Evolutionary conservation across 1,139 yeast species (phyloP).

Genomic region (Yamadazyma songkhlaensis): DNA sequence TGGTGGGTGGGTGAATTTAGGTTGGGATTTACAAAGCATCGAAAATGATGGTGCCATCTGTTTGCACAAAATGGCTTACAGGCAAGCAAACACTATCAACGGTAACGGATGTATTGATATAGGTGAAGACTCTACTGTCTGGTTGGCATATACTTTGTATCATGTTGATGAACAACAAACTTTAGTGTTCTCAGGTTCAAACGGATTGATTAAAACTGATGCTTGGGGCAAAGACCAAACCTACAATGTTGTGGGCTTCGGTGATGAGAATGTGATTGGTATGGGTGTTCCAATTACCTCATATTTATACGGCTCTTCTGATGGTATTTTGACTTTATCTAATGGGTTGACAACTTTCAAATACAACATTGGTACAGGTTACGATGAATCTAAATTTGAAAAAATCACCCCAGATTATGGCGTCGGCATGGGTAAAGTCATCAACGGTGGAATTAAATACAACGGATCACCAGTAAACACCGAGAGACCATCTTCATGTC

Average conservation of each 20-base stretch:
- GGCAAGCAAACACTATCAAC: slow-evolving; percentile 19
- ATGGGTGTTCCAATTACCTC: slow-evolving; percentile 18
- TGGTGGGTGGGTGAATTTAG: slow-evolving; percentile 14
- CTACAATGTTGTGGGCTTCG: slow-evolving; percentile 27
- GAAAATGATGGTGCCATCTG: slow-evolving; percentile 27
- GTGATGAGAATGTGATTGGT: slow-evolving; percentile 26
- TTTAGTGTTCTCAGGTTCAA: slow-evolving; percentile 14
- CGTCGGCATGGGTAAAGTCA: slow-evolving; percentile 31
- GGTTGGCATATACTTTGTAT: slow-evolving; percentile 9
- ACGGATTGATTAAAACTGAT: slow-evolving; percentile 13
- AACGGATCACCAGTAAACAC: slow-evolving; percentile 48
- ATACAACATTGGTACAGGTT: slow-evolving; percentile 81
- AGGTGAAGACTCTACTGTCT: slow-evolving; percentile 17
- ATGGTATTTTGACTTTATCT: slow-evolving; percentile 29
- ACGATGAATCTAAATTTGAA: slow-evolving; percentile 25
- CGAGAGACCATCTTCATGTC: slow-evolving; percentile 26
- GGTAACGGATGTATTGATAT: slow-evolving; percentile 28
- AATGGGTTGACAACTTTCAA: slow-evolving; percentile 62
- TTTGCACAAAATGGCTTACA: slow-evolving; percentile 19
- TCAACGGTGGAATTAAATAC: slow-evolving; percentile 41
- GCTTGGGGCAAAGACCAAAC: slow-evolving; percentile 16
- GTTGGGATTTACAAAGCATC: slow-evolving; percentile 11
- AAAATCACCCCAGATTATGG: slow-evolving; percentile 56
- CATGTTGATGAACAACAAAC: slow-evolving; percentile 8
- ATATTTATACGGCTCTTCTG: no score